Conservation (phyloP, 2,329 filamentous ascomycete genomes). For the Saccharata proteae region DNA sequence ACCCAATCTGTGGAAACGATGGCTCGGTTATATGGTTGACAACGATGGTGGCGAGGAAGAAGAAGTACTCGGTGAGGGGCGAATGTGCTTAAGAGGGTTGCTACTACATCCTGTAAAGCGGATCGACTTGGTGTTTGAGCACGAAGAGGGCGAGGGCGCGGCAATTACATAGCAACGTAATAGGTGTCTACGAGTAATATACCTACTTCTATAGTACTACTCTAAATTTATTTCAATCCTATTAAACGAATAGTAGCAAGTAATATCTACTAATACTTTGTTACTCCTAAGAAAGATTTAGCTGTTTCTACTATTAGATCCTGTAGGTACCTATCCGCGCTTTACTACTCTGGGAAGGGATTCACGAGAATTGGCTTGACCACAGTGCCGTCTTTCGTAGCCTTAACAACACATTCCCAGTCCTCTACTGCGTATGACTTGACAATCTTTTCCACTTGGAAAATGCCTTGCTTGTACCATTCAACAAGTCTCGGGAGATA, state of each 20-base stretch:
- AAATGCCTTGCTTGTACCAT: slow-evolving; percentile 5
- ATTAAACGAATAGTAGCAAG: no score
- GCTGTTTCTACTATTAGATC: background rate
- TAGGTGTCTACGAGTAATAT: no score
- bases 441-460: slow-evolving; percentile 7
- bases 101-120: slow-evolving; percentile 40
- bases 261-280: no score
- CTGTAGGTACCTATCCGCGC: background rate
- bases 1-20: slow-evolving; percentile 43
- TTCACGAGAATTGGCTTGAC: slow-evolving; percentile 7
- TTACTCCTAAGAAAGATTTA: background rate
- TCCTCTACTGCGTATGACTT: slow-evolving; percentile 5
- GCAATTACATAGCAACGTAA: no score
- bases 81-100: slow-evolving; percentile 38
- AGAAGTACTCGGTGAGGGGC: slow-evolving; percentile 32
- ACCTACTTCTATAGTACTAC: no score
- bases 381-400: slow-evolving; percentile 4
- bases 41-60: slow-evolving; percentile 34
- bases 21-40: slow-evolving; percentile 43
- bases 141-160: slow-evolving; percentile 19
- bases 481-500: slow-evolving; percentile 5
- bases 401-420: slow-evolving; percentile 2
- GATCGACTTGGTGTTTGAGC: slow-evolving; percentile 35
- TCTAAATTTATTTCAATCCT: no score
- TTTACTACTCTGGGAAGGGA: no score